These are phyloP conservation scores for Diaporthe sp. DNA, from an alignment of 2,329 filamentous ascomycete species.

Conservation along the genomic window DNA sequence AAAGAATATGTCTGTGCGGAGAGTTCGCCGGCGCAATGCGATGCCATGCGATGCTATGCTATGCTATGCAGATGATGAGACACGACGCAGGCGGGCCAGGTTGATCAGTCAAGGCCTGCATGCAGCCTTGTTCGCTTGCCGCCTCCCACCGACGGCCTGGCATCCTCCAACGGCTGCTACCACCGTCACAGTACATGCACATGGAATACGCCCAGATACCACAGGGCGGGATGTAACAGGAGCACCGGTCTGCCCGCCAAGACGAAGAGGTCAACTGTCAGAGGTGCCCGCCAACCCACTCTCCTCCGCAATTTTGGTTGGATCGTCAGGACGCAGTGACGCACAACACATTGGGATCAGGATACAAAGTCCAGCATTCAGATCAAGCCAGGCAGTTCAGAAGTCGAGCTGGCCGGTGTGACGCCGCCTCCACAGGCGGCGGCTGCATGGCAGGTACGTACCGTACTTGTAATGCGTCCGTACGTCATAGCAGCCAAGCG, in stretches of 20 bases:
- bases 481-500: constrained; percentile 5
- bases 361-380: neutral
- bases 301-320: neutral
- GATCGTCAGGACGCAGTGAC: too few species aligned
- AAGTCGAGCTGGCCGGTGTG: neutral
- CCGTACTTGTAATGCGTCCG: too few species aligned
- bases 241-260: neutral
- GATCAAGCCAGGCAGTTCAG: neutral
- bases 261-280: neutral
- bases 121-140: neutral
- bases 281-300: neutral
- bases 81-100: neutral
- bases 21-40: neutral
- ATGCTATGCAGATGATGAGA: constrained; percentile 15
- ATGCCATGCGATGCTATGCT: neutral
- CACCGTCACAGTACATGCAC: neutral
- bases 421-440: neutral
- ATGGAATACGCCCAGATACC: neutral
- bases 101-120: neutral
- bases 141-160: neutral
- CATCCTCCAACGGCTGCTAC: neutral
- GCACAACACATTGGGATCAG: neutral
- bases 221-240: constrained; percentile 9
- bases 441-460: neutral
- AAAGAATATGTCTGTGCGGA: neutral